Evolutionary conservation across 2,329 filamentous ascomycete species (phyloP).

Genomic region (Blumeriella jaapii): DNA sequence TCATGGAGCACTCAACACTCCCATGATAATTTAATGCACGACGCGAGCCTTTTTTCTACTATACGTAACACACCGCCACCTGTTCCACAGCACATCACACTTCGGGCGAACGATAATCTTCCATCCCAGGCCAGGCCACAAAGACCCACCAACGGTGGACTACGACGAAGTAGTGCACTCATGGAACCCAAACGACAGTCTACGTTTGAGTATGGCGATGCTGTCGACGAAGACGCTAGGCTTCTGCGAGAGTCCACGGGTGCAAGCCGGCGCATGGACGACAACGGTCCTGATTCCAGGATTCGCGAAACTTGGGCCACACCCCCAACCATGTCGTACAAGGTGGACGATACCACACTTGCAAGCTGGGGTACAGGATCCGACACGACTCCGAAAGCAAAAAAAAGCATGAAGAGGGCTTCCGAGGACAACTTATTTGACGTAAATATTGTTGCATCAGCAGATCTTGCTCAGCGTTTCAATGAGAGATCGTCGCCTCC

Average conservation of each 20-base stretch:
- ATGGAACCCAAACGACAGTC: constrained; percentile 20
- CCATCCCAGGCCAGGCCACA: constrained; percentile 9
- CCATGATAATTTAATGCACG: constrained; percentile 23
- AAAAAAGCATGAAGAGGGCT: constrained; percentile 9
- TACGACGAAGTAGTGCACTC: constrained; percentile 25
- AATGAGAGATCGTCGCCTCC: constrained; percentile 16
- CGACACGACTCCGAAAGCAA: constrained; percentile 20
- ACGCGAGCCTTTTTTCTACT: constrained; percentile 16
- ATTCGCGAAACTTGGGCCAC: constrained; percentile 23
- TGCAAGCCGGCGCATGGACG: constrained; percentile 22
- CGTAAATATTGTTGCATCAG: constrained; percentile 19
- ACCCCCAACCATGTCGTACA: constrained; percentile 14
- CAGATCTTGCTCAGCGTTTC: constrained; percentile 22
- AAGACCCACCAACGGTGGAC: constrained; percentile 13
- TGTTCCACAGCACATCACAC: constrained; percentile 17
- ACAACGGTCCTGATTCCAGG: constrained; percentile 13
- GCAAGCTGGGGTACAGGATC: constrained; percentile 15
- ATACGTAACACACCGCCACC: constrained; percentile 10
- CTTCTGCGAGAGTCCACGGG: constrained; percentile 25
- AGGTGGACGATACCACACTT: constrained; percentile 12
- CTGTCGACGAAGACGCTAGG: constrained; percentile 25
- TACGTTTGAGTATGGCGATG: constrained; percentile 20
- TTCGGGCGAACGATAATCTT: constrained; percentile 7
- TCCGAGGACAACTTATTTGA: constrained; percentile 25
- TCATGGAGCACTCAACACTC: constrained; percentile 26